phyloP scores from a whole-genome alignment of 208 protist species.

The Phytomonas sp. region DNA sequence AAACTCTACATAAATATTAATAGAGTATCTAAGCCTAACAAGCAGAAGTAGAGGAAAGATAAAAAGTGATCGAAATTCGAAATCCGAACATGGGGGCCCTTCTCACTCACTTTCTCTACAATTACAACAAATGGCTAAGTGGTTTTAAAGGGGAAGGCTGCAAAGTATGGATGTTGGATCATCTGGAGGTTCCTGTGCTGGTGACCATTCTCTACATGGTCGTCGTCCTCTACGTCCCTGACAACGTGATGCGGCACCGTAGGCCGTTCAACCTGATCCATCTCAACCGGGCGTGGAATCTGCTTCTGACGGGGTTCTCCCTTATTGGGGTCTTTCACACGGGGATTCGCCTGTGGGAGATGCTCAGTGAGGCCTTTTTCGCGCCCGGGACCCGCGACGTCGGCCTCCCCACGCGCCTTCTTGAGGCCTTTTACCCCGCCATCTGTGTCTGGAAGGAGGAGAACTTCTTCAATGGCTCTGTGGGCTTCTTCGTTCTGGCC shows the following conservation, averaged over 20 bases:
- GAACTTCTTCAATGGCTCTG: slow-evolving; percentile 43
- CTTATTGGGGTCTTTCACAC: slow-evolving; percentile 48
- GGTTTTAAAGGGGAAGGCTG: slow-evolving; percentile 32
- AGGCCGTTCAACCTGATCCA: slow-evolving; percentile 34
- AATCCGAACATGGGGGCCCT: slow-evolving; percentile 4
- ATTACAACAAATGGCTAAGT: slow-evolving; percentile 13
- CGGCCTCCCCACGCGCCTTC: slow-evolving; percentile 10
- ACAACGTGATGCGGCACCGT: slow-evolving; percentile 64
- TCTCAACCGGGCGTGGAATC: slow-evolving; percentile 69
- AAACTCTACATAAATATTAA: background rate
- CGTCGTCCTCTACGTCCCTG: slow-evolving; percentile 52
- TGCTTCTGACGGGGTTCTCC: slow-evolving; percentile 71
- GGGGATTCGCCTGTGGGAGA: slow-evolving; percentile 30
- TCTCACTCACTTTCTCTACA: background rate
- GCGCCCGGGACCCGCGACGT: background rate
- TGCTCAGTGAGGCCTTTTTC: slow-evolving; percentile 11
- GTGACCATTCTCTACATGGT: slow-evolving; percentile 39
- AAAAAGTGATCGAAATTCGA: background rate
- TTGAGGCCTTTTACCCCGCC: slow-evolving; percentile 36
- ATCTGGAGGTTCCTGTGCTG: slow-evolving; percentile 49
- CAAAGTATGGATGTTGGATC: slow-evolving; percentile 37
- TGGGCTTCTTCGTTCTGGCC: slow-evolving; percentile 49
- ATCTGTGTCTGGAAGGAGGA: slow-evolving; percentile 45
- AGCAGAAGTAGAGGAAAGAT: slow-evolving; percentile 1
- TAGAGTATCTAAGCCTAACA: background rate